Evolutionary conservation across 2,329 filamentous ascomycete species (phyloP).

Genomic region (Fusarium ambrosium): DNA sequence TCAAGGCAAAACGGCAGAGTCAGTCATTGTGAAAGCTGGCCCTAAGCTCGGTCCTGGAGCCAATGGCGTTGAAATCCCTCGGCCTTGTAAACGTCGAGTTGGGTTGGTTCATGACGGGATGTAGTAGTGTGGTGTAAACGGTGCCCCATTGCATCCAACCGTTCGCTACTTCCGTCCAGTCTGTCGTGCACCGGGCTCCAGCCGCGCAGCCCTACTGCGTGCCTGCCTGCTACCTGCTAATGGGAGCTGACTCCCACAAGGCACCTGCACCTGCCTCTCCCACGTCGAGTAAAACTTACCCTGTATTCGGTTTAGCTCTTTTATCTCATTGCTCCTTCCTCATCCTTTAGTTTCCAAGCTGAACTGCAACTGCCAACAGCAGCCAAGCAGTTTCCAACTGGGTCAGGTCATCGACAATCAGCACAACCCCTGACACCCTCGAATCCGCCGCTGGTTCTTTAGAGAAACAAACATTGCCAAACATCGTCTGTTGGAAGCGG

Average conservation of each 20-base stretch:
- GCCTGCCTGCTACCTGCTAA: no score
- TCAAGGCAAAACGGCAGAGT: slow-evolving; percentile 26
- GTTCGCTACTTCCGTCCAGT: slow-evolving; percentile 11
- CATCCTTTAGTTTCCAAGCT: slow-evolving; percentile 26
- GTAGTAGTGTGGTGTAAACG: slow-evolving; percentile 5
- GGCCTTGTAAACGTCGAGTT: slow-evolving; percentile 7
- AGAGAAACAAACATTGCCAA: slow-evolving; percentile 14
- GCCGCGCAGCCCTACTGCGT: neutral
- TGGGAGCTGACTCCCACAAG: neutral
- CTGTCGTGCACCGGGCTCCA: neutral
- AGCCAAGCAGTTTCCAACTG: slow-evolving; percentile 5
- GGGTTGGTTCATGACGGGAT: slow-evolving; percentile 16
- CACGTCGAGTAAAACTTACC: neutral
- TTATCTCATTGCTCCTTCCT: slow-evolving; percentile 21
- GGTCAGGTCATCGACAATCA: slow-evolving; percentile 15
- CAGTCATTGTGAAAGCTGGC: slow-evolving; percentile 10
- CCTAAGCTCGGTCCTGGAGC: neutral
- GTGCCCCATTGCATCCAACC: slow-evolving; percentile 12
- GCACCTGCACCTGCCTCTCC: neutral
- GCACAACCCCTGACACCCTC: slow-evolving; percentile 24
- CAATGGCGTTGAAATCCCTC: slow-evolving; percentile 5
- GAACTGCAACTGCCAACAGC: neutral
- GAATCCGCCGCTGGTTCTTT: slow-evolving; percentile 21
- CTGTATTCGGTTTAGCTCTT: slow-evolving; percentile 11
- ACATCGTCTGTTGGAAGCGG: neutral